phyloP scores from a whole-genome alignment of 306 rosid genomes.

The Quercus engelmannii region DNA sequence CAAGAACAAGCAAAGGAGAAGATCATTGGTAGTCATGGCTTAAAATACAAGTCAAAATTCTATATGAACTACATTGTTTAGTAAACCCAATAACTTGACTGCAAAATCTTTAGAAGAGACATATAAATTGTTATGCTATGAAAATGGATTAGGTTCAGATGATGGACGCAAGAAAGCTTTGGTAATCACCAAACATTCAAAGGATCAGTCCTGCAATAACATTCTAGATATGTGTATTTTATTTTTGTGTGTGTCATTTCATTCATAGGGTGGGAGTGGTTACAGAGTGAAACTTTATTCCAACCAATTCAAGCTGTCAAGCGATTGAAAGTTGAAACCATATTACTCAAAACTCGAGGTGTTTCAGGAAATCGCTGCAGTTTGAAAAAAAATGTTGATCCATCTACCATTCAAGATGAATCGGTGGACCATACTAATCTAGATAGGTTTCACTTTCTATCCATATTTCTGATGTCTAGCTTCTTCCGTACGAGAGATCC shows the following conservation, averaged over 20 bases:
- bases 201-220: background rate
- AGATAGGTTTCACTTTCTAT: background rate
- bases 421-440: background rate
- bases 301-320: background rate
- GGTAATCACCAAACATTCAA: slow-evolving; percentile 1
- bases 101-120: too few species aligned
- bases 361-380: background rate
- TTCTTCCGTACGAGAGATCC: background rate
- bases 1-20: too few species aligned
- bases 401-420: background rate
- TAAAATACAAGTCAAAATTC: too few species aligned
- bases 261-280: background rate
- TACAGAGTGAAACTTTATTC: background rate
- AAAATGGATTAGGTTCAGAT: background rate
- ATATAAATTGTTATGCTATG: background rate
- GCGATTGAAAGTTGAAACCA: background rate
- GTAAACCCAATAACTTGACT: too few species aligned
- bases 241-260: background rate
- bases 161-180: background rate
- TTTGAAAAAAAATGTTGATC: background rate
- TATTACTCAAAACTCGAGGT: background rate
- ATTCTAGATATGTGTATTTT: background rate
- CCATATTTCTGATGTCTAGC: background rate
- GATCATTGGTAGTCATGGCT: too few species aligned
- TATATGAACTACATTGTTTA: too few species aligned